Evolutionary conservation across 495 filamentous ascomycete species (phyloP).

Genomic region (Arthonia radiata): DNA sequence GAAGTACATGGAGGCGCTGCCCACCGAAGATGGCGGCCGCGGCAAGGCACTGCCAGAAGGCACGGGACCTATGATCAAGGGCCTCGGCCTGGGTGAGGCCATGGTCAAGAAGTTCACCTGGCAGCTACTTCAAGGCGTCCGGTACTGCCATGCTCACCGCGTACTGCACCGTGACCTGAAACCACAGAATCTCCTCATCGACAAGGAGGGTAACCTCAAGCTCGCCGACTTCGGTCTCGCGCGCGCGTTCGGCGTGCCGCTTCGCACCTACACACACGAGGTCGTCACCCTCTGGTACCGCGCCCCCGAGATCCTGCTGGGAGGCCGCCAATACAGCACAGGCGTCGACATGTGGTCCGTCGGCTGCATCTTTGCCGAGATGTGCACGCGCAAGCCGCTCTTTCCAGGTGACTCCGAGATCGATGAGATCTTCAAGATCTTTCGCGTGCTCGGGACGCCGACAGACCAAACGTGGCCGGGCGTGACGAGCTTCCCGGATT

Average conservation of each 20-base stretch:
- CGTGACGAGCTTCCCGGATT: slow-evolving; percentile 92
- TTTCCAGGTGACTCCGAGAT: slow-evolving; percentile 98
- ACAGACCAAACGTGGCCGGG: slow-evolving; percentile 79
- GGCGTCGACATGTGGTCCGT: slow-evolving; percentile 99
- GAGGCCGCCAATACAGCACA: slow-evolving; percentile 91
- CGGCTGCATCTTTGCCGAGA: slow-evolving; percentile 97
- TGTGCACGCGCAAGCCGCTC: slow-evolving; percentile 93
- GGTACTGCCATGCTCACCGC: slow-evolving; percentile 89
- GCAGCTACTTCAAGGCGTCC: slow-evolving; percentile 71
- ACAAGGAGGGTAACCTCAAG: slow-evolving; percentile 88
- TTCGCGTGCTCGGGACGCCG: slow-evolving; percentile 78
- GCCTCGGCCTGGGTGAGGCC: slow-evolving; percentile 55
- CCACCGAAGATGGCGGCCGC: slow-evolving; percentile 67
- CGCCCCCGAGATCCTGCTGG: slow-evolving; percentile 89
- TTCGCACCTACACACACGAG: slow-evolving; percentile 95
- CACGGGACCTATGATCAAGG: slow-evolving; percentile 33
- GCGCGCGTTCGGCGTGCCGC: slow-evolving; percentile 82
- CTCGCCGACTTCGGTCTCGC: slow-evolving; percentile 94
- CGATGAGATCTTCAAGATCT: slow-evolving; percentile 99
- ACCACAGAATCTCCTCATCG: slow-evolving; percentile 90
- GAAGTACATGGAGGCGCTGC: slow-evolving; percentile 97
- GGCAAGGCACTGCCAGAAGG: slow-evolving; percentile 76
- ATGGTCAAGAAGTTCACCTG: slow-evolving; percentile 98
- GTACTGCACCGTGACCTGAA: slow-evolving; percentile 91
- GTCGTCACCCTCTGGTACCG: slow-evolving; percentile 98